Evolutionary conservation across 2,329 filamentous ascomycete species (phyloP), one percentile per base, ranked within the genome.

Genomic region (Colletotrichum shisoi): DNA sequence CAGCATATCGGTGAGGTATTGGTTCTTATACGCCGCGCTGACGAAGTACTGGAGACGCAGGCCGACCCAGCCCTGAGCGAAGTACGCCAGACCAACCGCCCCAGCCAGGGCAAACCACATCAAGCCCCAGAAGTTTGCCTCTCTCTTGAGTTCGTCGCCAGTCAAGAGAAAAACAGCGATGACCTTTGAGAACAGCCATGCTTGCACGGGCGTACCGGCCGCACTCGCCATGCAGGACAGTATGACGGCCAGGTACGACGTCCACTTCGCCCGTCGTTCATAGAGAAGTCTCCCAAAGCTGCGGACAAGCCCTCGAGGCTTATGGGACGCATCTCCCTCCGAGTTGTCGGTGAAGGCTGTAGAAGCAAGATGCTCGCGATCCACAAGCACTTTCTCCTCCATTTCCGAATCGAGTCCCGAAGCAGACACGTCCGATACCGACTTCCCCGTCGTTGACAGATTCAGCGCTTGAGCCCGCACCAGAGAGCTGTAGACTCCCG

Each of bases 91-190:
- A 0, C 74, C 74, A 15, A 75, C 71, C 1, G 71, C 73, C 1
- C 67, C 71, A 0, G 76, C 75, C 0, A 77, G 71, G 3, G 73
- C 74, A 3, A 76, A 27, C 71, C 76, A 77, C 73, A 77, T 75
- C 11, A 75, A 54, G 0, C 72, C 73, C 76, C 74, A 77, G 31
- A 76, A 76, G 3, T 72, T 52, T 12, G 66, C 59, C 5, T 44
- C 8, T 15, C 53, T 52, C 31, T 34, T 63, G 17, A 71, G 56
- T 9, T 69, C 62, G n/a, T 69, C 62, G 2, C 64, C 67, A 3
- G 69, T 63, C 0, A 72, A 51, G 3, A 74, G 63, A 34, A 76
- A 76, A 8, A 76, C 70, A 0, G 69, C 67, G 0, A 76, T 52
- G 9, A 73, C 71, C 34, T 75, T 71, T 3, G 74, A 69, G 53